Base-by-base conservation (phyloP, 2,329 filamentous ascomycete genomes). In the Didymella pomorum region DNA sequence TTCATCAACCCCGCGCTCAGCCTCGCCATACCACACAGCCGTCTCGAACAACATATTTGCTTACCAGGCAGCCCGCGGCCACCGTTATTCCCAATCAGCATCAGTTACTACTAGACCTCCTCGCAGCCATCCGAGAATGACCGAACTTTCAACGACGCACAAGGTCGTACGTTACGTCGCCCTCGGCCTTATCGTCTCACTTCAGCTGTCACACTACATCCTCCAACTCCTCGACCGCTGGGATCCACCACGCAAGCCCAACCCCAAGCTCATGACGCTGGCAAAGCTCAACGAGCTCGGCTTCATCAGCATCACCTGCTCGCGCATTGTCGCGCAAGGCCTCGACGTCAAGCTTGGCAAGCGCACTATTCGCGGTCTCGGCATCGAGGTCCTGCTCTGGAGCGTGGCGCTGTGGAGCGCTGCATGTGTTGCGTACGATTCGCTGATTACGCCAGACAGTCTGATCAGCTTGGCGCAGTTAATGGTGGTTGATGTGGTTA, bases 301-400 rank as follows among this genome's bases (percentile, higher is more conserved):
- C 2, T 50, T 44, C 29, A 37, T 50, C 12, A 50, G 23, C 14
- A n/a, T 7, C 31, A 39, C 25, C 8, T 31, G 8, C 18, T 10
- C 18, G 18, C 35, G 35, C 0, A 39, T 39, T 18, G 35, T 39
- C 1, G 2, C 5, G n/a, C 35, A 39, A 8, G 35, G 16, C 4
- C n/a, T 21, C 35, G 18, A 39, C 18, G 29, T 50, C 46, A 45
- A 39, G 21, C 14, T 56, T 2, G 46, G 45, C 12, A 18, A 31
- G 23, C 25, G 8, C 16, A 16, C 44, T 7, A 16, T 56, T 3
- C 39, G 23, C 1, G 53, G 46, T 6, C 3, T 18, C 1, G 39
- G 53, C n/a, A 43, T 56, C 7, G 53, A 50, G 6, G 29, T 18
- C 10, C 25, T 56, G 39, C 46, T 50, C 16, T 56, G 39, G 39